Percentiles rank a stretch among this genome's conserved stretches.
Evolutionary conservation across 768 basidiomycete species (phyloP).

Genomic region (Lyophyllum decastes): DNA sequence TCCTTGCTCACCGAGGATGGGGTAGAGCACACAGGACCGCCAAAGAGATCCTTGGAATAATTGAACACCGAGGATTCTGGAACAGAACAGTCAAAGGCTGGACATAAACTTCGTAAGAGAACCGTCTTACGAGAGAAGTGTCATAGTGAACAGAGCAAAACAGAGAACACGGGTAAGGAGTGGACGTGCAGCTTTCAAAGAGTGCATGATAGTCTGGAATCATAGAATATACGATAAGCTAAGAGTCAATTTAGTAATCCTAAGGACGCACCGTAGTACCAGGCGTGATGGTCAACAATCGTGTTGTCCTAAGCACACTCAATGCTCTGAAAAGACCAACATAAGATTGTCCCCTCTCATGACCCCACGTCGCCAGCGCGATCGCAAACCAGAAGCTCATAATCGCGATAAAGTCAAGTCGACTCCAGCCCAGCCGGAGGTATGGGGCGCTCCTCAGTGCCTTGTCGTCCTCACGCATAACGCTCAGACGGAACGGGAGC

Average conservation of each 20-base stretch:
- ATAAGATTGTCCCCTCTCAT: slow-evolving; percentile 69
- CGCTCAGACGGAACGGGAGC: slow-evolving; percentile 63
- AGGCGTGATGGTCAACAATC: slow-evolving; percentile 83
- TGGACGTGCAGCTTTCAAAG: slow-evolving; percentile 86
- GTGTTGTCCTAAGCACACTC: slow-evolving; percentile 79
- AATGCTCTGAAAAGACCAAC: slow-evolving; percentile 88
- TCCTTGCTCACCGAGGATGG: slow-evolving; percentile 53
- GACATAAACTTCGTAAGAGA: not conserved
- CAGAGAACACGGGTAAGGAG: slow-evolving; percentile 88
- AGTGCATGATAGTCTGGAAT: slow-evolving; percentile 78
- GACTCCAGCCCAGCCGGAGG: slow-evolving; percentile 89
- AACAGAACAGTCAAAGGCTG: not conserved
- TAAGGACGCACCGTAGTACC: slow-evolving; percentile 78
- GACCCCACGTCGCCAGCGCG: slow-evolving; percentile 61
- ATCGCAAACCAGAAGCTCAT: slow-evolving; percentile 88
- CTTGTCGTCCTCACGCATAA: slow-evolving; percentile 54
- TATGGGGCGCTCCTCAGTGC: slow-evolving; percentile 76
- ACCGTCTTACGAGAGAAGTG: slow-evolving; percentile 75
- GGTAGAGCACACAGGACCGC: slow-evolving; percentile 59
- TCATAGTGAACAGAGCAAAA: slow-evolving; percentile 89
- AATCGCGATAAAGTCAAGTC: slow-evolving; percentile 88
- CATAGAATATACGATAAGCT: not conserved
- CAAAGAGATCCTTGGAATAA: slow-evolving; percentile 86
- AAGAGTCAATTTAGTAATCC: not conserved
- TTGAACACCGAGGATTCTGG: slow-evolving; percentile 90